Evolutionary conservation across 2,329 filamentous ascomycete genomes (phyloP).

Genomic region (Monilinia polystroma): DNA sequence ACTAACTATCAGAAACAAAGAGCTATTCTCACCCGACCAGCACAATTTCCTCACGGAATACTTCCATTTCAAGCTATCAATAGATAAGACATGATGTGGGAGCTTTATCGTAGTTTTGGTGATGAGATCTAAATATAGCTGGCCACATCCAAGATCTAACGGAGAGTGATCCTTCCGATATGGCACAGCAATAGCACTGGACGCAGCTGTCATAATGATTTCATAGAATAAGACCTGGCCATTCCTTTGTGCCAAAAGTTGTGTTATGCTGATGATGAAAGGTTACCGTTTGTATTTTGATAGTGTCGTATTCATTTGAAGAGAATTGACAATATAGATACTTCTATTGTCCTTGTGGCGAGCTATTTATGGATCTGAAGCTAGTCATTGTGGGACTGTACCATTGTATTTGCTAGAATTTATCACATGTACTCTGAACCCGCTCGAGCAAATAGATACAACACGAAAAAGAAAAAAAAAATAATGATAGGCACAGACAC

Average conservation of each 20-base stretch:
- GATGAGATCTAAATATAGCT: not conserved
- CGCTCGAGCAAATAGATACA: not conserved
- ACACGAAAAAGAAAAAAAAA: not conserved
- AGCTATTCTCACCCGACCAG: not conserved
- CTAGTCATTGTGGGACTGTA: not conserved
- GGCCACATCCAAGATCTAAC: not conserved
- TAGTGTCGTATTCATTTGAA: not conserved
- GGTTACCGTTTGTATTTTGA: not conserved
- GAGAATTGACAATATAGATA: not conserved
- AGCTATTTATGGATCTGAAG: not conserved
- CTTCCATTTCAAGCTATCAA: not conserved
- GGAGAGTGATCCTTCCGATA: not conserved
- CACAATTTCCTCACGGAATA: not conserved
- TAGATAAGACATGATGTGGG: not conserved
- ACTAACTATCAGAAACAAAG: not conserved
- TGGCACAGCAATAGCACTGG: constrained; percentile 7
- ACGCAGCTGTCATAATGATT: constrained; percentile 4
- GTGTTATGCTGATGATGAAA: not conserved
- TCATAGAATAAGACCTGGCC: not conserved
- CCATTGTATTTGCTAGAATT: not conserved
- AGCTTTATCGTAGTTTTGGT: not conserved
- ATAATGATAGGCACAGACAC: not conserved
- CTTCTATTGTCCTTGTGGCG: not conserved
- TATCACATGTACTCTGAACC: not conserved
- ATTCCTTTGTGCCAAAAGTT: not conserved